Evolutionary conservation across 2,329 filamentous ascomycete species (phyloP), one percentile per base, ranked within the genome.

Genomic region (Fusarium chuoi): DNA sequence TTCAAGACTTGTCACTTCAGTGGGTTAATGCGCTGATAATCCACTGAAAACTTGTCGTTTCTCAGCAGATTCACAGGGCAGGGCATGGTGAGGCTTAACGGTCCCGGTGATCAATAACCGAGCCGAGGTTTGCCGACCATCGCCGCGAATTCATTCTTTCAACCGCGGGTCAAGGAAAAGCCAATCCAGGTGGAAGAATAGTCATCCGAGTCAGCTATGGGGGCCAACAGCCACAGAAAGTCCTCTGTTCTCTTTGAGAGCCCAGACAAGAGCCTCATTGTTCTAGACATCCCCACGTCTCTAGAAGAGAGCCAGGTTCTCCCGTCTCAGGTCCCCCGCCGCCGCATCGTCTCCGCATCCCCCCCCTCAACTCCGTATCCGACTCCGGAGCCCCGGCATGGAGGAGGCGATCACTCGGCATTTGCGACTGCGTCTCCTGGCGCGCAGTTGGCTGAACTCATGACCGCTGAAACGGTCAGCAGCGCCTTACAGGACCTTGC

Each of bases 251-350:
- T 84, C 58, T 84, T 79, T 66, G 76, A 79, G 55, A 81, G 68
- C 71, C 44, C 52, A 10, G 78, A 82, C 74, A 78, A 82, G 55
- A 85, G 87, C 51, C 81, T 91, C 60, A 84, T 89, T 28, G 80
- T 94, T 33, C 80, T 95, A 58, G 93, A 95, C 77, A 88, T 94
- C 51, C 92, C 93, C 30, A 84, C 85, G 24, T 93, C 93, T 4
- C 88, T 95, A 44, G 90, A 93, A 73, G 85, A 89, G 68, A 89
- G 89, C 24, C 93, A 95, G 81, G 85, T 86, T 39, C 82, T 83
- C 18, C 79, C 82, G 12, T 82, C 81, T 36, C 75, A 84, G 39
- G 67, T 75, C 28, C 80, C 82, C 61, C 68, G 71, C 55, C 82
- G 83, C 57, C 83, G 84, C 63, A 82, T 90, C 52, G 73, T 87